Evolutionary conservation across 768 basidiomycete species (phyloP).

Genomic region (Boletus sp.): DNA sequence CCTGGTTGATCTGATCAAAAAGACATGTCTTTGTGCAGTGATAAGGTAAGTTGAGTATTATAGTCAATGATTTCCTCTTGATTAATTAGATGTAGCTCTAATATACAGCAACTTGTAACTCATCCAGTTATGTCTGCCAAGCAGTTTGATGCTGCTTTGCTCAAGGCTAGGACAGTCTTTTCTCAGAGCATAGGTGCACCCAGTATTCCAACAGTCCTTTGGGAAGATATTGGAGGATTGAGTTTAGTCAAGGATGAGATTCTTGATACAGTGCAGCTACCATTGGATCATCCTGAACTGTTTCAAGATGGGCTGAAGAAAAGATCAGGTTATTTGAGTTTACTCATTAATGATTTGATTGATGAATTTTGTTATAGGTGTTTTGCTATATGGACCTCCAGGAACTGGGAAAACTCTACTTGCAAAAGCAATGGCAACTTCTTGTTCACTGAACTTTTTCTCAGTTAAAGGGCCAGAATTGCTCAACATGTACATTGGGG

Average conservation of each 20-base stretch:
- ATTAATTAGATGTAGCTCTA: constrained; percentile 2
- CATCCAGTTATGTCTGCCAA: constrained; percentile 34
- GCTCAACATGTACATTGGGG: constrained; percentile 98
- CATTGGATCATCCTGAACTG: constrained; percentile 85
- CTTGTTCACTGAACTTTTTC: constrained; percentile 93
- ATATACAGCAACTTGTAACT: neutral
- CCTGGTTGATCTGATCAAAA: constrained; percentile 63
- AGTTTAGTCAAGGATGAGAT: constrained; percentile 88
- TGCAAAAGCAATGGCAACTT: constrained; percentile 95
- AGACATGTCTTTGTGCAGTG: constrained; percentile 52
- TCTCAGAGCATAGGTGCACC: constrained; percentile 96
- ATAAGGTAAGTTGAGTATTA: constrained; percentile 14
- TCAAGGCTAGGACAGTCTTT: constrained; percentile 71
- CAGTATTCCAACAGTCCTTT: constrained; percentile 90
- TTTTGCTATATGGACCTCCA: constrained; percentile 91
- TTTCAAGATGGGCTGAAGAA: constrained; percentile 93
- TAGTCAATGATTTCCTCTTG: neutral
- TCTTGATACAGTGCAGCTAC: constrained; percentile 92
- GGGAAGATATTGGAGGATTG: constrained; percentile 97
- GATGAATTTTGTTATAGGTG: constrained; percentile 46
- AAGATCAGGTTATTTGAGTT: constrained; percentile 65
- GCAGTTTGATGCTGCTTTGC: constrained; percentile 75
- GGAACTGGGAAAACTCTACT: constrained; percentile 95
- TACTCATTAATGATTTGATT: neutral
- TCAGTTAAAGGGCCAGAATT: constrained; percentile 97